A percentile compares a stretch with the other conserved stretches of the same genome.
phyloP scores from a whole-genome alignment of 768 basidiomycete genomes.

The Tylopilus rubrobrunneus region DNA sequence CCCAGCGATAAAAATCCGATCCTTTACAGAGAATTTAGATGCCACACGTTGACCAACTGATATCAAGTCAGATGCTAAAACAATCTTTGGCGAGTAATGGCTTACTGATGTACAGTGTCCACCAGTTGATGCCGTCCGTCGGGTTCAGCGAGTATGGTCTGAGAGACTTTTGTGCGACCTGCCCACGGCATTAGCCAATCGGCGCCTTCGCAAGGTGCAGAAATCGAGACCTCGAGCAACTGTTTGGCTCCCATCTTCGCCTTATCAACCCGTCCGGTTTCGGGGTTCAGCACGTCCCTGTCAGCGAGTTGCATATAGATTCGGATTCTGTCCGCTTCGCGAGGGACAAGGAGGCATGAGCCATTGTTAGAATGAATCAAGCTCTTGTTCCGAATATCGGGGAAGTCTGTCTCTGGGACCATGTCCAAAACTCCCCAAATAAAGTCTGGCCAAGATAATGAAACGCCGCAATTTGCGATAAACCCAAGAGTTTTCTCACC shows the following conservation, averaged over 20 bases:
- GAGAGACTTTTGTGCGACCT: slow-evolving; percentile 26
- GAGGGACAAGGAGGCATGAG: neutral
- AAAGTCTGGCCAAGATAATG: neutral
- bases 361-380: neutral
- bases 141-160: slow-evolving; percentile 54
- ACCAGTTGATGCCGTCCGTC: slow-evolving; percentile 53
- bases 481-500: neutral
- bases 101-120: slow-evolving; percentile 68
- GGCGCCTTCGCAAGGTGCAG: slow-evolving; percentile 16
- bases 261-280: neutral
- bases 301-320: neutral
- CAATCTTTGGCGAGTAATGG: neutral
- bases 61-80: neutral
- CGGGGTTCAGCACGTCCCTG: neutral
- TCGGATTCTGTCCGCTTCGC: neutral
- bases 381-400: neutral
- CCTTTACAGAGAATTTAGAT: slow-evolving; percentile 50
- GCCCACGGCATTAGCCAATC: neutral
- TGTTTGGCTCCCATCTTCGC: slow-evolving; percentile 13
- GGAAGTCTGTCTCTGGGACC: neutral
- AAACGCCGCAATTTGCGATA: no score
- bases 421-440: slow-evolving; percentile 4
- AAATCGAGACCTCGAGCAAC: slow-evolving; percentile 24
- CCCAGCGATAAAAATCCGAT: slow-evolving; percentile 72
- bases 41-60: slow-evolving; percentile 75